Percentiles rank a stretch among this genome's conserved stretches.
phyloP scores from a whole-genome alignment of 2,329 filamentous ascomycete genomes.

The Epichloe uncinata region DNA sequence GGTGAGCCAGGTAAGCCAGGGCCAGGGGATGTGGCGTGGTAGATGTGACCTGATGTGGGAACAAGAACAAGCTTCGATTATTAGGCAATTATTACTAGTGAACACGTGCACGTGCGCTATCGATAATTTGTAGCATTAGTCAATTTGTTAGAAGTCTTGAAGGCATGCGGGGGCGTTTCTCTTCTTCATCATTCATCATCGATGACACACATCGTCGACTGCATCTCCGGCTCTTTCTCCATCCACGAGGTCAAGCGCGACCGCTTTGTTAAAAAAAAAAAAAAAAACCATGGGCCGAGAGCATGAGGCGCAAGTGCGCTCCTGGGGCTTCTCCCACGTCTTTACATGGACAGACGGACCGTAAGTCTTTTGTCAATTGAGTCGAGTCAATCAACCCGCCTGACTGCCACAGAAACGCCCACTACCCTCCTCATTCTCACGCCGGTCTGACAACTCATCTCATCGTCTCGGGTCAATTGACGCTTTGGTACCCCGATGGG shows the following conservation, averaged over 20 bases:
- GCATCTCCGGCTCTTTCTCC: background rate
- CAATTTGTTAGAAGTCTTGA: too few relatives aligned
- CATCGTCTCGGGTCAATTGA: conserved; percentile 50
- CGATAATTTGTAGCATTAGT: too few relatives aligned
- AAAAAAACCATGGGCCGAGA: conserved; percentile 13
- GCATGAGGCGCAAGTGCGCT: conserved; percentile 46
- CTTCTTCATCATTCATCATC: too few relatives aligned
- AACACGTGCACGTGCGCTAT: too few relatives aligned
- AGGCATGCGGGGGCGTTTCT: too few relatives aligned
- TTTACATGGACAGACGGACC: conserved; percentile 61
- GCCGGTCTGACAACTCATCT: conserved; percentile 53
- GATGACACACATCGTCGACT: background rate
- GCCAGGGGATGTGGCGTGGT: too few relatives aligned
- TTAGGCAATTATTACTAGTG: too few relatives aligned
- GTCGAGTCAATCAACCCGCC: background rate
- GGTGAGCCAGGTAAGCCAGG: too few relatives aligned
- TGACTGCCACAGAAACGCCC: conserved; percentile 37
- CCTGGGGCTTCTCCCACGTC: conserved; percentile 56
- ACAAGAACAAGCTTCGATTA: too few relatives aligned
- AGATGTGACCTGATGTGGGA: too few relatives aligned
- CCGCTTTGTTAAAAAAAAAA: too few relatives aligned
- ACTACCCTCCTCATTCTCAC: conserved; percentile 58
- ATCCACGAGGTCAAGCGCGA: too few relatives aligned
- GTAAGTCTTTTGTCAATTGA: conserved; percentile 32
- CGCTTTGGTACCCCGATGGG: conserved; percentile 53